Base-by-base conservation (phyloP, 192 early-diverging fungal genomes). In the Rhizophlyctis rosea region DNA sequence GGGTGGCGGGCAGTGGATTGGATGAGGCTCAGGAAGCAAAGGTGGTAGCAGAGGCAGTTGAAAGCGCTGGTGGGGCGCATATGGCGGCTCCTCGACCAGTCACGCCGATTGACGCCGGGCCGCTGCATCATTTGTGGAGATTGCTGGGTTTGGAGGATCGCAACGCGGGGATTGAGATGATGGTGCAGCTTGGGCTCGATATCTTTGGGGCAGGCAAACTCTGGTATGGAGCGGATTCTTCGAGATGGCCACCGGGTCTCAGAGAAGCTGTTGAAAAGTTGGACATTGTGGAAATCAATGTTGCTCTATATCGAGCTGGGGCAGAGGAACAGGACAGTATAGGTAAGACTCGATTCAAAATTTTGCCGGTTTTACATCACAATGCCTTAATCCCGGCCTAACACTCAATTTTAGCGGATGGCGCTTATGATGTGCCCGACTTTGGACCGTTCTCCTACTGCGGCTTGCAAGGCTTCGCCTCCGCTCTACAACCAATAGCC, bases 391-490 rank as follows among this genome's bases (percentile, higher is more conserved):
- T n/a, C n/a, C n/a, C n/a, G n/a, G n/a, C n/a, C n/a, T n/a, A n/a
- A n/a, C n/a, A n/a, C n/a, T n/a, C n/a, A n/a, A n/a, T n/a, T n/a
- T n/a, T 73, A 70, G 91, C 86, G 31, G 84, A 94, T 62, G 88
- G 88, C 21, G 81, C 72, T 5, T 99, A 99, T 67, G 81, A 96
- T 49, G 84, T 99, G 39, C 95, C 97, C 1, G 85, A 83, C n/a
- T 77, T 86, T 65, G 97, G 95, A 0, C 47, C 69, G 13, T 69
- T 97, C 7, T 73, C 90, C 0, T 99, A 96, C 68, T 91, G 90
- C 68, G 97, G 97, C 3, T 63, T 99, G 21, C 90, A 97, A 77
- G 97, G 97, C 1, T 93, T 92, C 64, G 84, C 91, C 59, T 88
- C 92, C 24, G 85, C 88, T 2, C 77, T 96, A 14, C 74, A 78